phyloP scores from a whole-genome alignment of 192 early-diverging fungal genomes.

The Mortierella hygrophila region DNA sequence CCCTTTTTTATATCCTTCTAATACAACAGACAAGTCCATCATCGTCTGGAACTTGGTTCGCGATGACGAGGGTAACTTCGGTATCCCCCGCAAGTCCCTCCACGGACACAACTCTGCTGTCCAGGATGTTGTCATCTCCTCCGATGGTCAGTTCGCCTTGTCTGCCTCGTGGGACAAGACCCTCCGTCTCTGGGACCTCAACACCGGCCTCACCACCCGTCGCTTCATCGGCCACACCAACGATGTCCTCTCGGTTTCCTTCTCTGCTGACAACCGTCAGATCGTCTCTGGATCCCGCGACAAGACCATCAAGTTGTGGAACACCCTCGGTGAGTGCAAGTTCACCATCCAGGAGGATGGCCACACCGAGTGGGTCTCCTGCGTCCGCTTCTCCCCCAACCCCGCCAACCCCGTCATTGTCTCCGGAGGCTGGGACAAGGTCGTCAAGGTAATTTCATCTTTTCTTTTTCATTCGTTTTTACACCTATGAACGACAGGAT shows the following conservation, averaged over 20 bases:
- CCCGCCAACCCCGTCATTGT: slow-evolving; percentile 98
- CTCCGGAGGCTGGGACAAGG: slow-evolving; percentile 99
- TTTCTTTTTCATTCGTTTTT: background rate
- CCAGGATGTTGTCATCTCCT: slow-evolving; percentile 98
- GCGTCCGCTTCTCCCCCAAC: slow-evolving; percentile 99
- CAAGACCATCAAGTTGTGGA: slow-evolving; percentile 99
- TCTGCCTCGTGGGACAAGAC: slow-evolving; percentile 99
- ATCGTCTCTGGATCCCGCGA: slow-evolving; percentile 99
- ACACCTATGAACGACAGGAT: background rate
- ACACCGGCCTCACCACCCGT: slow-evolving; percentile 94
- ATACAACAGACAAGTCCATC: slow-evolving; percentile 91
- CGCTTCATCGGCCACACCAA: slow-evolving; percentile 98
- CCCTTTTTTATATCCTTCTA: background rate
- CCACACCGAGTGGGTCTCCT: slow-evolving; percentile 99
- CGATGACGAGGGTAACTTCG: slow-evolving; percentile 91
- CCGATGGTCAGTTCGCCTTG: slow-evolving; percentile 98
- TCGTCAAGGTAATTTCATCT: slow-evolving; percentile 91
- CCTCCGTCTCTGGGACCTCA: slow-evolving; percentile 99
- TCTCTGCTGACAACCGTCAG: slow-evolving; percentile 99
- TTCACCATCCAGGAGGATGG: slow-evolving; percentile 96
- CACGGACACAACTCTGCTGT: slow-evolving; percentile 99
- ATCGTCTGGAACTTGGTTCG: slow-evolving; percentile 98
- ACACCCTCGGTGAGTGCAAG: slow-evolving; percentile 99
- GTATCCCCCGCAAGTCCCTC: slow-evolving; percentile 90
- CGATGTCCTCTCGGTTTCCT: slow-evolving; percentile 99